These are phyloP conservation scores for Pythium graminicola DNA, from an alignment of 352 stramenopile species.

Conservation along the genomic window DNA sequence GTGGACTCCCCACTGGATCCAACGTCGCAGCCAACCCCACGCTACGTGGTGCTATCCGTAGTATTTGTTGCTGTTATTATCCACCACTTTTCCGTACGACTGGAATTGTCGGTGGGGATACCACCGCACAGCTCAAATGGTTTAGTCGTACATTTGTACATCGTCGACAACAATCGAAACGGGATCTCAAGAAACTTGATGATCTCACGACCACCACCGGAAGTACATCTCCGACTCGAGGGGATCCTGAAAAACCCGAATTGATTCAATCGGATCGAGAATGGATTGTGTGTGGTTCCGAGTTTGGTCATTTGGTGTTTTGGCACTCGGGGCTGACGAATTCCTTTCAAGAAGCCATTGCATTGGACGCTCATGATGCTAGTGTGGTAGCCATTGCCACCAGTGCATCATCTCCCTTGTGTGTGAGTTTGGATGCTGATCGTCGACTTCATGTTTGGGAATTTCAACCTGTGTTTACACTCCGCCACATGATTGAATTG, in stretches of 20 bases:
- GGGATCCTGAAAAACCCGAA: background rate
- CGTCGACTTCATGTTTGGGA: conserved; percentile 48
- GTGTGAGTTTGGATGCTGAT: conserved; percentile 47
- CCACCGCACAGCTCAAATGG: conserved; percentile 26
- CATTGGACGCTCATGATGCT: conserved; percentile 49
- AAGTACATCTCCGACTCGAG: background rate
- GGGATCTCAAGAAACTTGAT: conserved; percentile 14
- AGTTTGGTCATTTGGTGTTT: conserved; percentile 61
- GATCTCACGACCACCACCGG: conserved; percentile 6
- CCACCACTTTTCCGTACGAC: conserved; percentile 39
- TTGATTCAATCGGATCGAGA: conserved; percentile 45
- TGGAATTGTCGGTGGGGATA: background rate
- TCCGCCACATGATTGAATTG: conserved; percentile 45
- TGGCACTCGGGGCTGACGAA: conserved; percentile 53
- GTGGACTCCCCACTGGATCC: background rate
- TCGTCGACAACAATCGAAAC: conserved; percentile 20
- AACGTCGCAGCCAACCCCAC: conserved; percentile 9
- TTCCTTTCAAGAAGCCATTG: conserved; percentile 35
- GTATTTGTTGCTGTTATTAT: conserved; percentile 47
- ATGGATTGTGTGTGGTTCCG: conserved; percentile 59
- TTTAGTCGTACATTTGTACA: conserved; percentile 31
- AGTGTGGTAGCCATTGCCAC: conserved; percentile 34
- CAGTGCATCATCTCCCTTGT: conserved; percentile 37
- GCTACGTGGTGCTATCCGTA: conserved; percentile 14
- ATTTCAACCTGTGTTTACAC: conserved; percentile 47